Evolutionary conservation across 83 land plant species (phyloP), one percentile per base, ranked within the genome.

Genomic region (Picea abies): DNA sequence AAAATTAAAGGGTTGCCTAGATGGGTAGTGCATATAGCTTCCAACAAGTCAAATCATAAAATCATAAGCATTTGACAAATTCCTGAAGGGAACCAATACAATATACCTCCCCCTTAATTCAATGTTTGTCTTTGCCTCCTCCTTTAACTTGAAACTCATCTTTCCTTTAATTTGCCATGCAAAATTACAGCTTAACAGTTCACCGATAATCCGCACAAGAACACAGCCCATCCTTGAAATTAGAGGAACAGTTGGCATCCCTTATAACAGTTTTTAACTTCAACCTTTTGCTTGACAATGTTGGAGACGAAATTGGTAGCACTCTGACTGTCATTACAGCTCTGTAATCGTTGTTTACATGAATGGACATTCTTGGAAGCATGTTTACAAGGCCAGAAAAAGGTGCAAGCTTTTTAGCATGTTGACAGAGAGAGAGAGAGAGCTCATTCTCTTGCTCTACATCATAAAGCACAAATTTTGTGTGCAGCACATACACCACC

Each of bases 291-390:
- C 20, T 58, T 60, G 58, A 56, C 22, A 78, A 78, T 25, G 52
- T 78, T 52, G 10, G 63, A 78, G 20, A 78, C 25, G 80, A 78
- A 26, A 32, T 78, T 78, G 16, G 58, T 78, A 56, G 80, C 80
- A 76, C 60, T 20, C 32, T 65, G 68, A 65, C 23, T 20, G 10
- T 65, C 68, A 20, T 23, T 8, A 65, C 68, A 20, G 26, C 68
- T 9, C 4, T 65, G 26, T 10, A 9, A 9, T 65, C 20, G 25
- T 65, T 65, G 23, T 20, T n/a, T n/a, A 65, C 68, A 20, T n/a
- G 25, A 65, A 65, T 65, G 20, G 68, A 14, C 26, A 23, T 23
- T 65, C 26, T 9, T 65, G 23, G 68, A 65, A 23, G 68, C 22
- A 23, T 7, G 11, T 23, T 65, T 20, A 65, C 26, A 65, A 6